Base-by-base conservation (phyloP, 164 flowering plant genomes). In the Aristolochia contorta region DNA sequence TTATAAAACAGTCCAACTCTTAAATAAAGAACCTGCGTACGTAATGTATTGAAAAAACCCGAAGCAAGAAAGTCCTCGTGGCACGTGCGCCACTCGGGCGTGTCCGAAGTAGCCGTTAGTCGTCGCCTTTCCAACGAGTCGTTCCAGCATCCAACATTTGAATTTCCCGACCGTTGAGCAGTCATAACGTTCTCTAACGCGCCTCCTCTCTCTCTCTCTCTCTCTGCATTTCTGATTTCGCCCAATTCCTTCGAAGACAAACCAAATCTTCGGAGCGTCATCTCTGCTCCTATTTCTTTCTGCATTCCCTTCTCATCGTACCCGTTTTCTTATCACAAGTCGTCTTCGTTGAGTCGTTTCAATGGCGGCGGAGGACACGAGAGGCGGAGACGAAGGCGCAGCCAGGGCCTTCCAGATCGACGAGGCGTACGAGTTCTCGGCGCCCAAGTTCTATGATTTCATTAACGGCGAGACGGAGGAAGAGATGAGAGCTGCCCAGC, bases 361-460 rank as follows among this genome's bases (percentile, higher is more conserved):
- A 2, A 27, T 13, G 18, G 47, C 46, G 51, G 57, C 57, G 18
- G 8, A 4, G 18, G 59, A 64, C 13, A 19, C 55, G 5, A 46
- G 47, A 21, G 23, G 25, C 14, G 60, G 53, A 8, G 27, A 15
- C 30, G 32, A 16, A 15, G 7, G 16, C 47, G 25, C 56, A 8
- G 14, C 16, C 13, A 25, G 12, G 6, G 20, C 50, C 27, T 54
- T 79, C 33, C 69, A 60, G 74, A 77, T 86, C 23, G 97, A 90
- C 56, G 84, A 79, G 62, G 58, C 58, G 2, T 93, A 87, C 65
- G 98, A 93, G 70, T 93, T 87, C 67, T 79, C 86, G 1, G 97
- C 98, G 0, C 96, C 98, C 0, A 56, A 66, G 0, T 90, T 80
- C 75, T 90, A 70, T 51, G 97, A 93, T 59, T 90, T 93, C 78